These are phyloP conservation scores for Tuber borchii DNA, from an alignment of 495 filamentous ascomycete species.

Conservation along the genomic window DNA sequence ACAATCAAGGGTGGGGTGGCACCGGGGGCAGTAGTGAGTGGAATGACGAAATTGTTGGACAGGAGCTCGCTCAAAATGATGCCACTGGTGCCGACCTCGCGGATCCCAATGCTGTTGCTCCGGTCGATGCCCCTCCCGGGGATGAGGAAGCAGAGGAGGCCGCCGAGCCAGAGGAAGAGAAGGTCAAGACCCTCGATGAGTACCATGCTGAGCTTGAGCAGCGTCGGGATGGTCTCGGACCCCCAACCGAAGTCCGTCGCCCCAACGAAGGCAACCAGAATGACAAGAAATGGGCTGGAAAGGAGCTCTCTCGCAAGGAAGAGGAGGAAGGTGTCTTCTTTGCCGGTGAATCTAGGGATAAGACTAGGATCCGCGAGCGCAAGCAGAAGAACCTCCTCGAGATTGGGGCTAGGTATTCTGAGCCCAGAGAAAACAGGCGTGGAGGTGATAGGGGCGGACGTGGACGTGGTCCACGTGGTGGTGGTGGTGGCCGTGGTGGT, in stretches of 20 bases:
- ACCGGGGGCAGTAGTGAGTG: constrained; percentile 70
- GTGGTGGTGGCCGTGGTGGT: constrained; percentile 50
- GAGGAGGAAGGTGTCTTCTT: constrained; percentile 67
- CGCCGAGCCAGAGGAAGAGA: constrained; percentile 64
- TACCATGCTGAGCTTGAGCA: constrained; percentile 83
- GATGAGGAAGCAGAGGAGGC: constrained; percentile 43
- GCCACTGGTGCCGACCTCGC: constrained; percentile 54
- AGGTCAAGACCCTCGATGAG: constrained; percentile 76
- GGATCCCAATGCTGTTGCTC: constrained; percentile 38
- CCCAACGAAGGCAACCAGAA: constrained; percentile 78
- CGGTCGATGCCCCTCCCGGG: constrained; percentile 46
- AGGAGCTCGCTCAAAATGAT: constrained; percentile 76
- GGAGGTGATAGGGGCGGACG: constrained; percentile 45
- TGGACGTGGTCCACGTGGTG: constrained; percentile 46
- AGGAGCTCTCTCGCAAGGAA: constrained; percentile 65
- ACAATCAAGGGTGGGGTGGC: constrained; percentile 82
- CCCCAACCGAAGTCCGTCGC: constrained; percentile 59
- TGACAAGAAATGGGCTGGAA: constrained; percentile 88
- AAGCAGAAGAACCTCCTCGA: constrained; percentile 86
- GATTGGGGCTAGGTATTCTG: constrained; percentile 73
- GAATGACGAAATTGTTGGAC: constrained; percentile 81
- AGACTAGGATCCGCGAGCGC: constrained; percentile 73
- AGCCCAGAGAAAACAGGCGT: constrained; percentile 52
- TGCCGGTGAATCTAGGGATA: constrained; percentile 68
- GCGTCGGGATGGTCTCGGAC: constrained; percentile 68